Conservation (phyloP, 352 stramenopile species). For the Plasmopara halstedii region DNA sequence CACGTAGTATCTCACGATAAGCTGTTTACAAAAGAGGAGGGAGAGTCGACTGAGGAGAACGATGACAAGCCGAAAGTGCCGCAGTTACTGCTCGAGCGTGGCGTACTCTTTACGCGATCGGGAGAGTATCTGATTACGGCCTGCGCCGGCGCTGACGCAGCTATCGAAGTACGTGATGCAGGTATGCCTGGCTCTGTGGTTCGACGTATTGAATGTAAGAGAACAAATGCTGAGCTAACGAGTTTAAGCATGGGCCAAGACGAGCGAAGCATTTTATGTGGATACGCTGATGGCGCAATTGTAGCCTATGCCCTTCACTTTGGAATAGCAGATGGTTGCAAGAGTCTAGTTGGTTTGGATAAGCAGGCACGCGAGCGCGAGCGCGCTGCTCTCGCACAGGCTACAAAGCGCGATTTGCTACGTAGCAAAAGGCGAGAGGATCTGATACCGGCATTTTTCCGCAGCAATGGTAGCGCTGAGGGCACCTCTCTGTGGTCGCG, state of each 20-base stretch:
- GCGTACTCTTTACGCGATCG: conserved; percentile 67
- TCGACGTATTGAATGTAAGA: conserved; percentile 76
- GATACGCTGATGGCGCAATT: conserved; percentile 70
- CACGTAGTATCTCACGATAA: conserved; percentile 60
- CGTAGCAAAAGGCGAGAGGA: conserved; percentile 54
- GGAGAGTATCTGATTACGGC: conserved; percentile 75
- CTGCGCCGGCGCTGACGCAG: conserved; percentile 43
- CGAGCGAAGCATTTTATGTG: conserved; percentile 73
- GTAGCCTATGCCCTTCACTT: conserved; percentile 80
- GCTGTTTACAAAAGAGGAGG: conserved; percentile 30
- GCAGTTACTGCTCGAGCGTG: conserved; percentile 58
- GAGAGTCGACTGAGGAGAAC: conserved; percentile 7
- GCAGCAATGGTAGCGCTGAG: conserved; percentile 20
- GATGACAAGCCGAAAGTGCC: conserved; percentile 15
- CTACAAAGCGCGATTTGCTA: conserved; percentile 58
- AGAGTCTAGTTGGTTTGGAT: conserved; percentile 56
- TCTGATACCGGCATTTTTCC: conserved; percentile 39
- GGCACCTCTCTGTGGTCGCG: conserved; percentile 45
- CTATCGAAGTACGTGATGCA: conserved; percentile 71
- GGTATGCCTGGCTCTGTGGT: conserved; percentile 48
- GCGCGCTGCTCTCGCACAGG: conserved; percentile 66
- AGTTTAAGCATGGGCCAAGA: conserved; percentile 72
- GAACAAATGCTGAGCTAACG: conserved; percentile 42
- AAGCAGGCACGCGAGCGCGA: conserved; percentile 70
- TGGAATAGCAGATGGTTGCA: conserved; percentile 67